These are phyloP conservation scores for Gynandropsis gynandra DNA, from an alignment of 345 rosid species.

Conservation along the genomic window DNA sequence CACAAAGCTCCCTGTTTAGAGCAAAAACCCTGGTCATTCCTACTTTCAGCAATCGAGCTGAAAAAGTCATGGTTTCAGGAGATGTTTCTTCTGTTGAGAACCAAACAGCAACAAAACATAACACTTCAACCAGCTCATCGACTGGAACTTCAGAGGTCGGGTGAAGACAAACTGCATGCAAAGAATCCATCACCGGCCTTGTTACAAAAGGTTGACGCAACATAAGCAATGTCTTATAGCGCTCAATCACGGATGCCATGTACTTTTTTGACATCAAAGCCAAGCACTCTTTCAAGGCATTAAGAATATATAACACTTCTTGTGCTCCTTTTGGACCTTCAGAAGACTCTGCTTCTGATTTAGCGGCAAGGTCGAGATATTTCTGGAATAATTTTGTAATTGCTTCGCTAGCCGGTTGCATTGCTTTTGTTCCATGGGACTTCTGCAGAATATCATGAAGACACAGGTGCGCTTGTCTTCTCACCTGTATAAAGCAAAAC, in stretches of 20 bases:
- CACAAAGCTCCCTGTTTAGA: conserved; percentile 54
- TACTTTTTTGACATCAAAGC: conserved; percentile 58
- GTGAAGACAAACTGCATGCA: conserved; percentile 52
- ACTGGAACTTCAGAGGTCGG: conserved; percentile 49
- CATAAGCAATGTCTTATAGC: conserved; percentile 55
- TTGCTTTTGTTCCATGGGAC: conserved; percentile 42
- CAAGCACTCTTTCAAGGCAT: conserved; percentile 68
- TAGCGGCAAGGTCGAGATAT: conserved; percentile 60
- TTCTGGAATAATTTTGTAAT: conserved; percentile 52
- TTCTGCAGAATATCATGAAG: conserved; percentile 50
- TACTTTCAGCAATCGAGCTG: conserved; percentile 67
- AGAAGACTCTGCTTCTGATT: conserved; percentile 38
- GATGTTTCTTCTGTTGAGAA: conserved; percentile 54
- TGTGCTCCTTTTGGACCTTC: conserved; percentile 73
- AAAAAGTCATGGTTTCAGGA: conserved; percentile 59
- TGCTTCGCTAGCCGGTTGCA: conserved; percentile 66
- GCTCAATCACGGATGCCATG: conserved; percentile 44
- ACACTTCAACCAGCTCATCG: conserved; percentile 57
- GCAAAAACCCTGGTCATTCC: conserved; percentile 70
- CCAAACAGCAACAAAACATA: conserved; percentile 45
- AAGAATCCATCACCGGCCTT: conserved; percentile 63
- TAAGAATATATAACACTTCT: conserved; percentile 60
- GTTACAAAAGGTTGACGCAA: conserved; percentile 56
- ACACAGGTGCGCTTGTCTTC: conserved; percentile 59
- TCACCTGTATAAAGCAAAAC: conserved; percentile 39